phyloP scores from a whole-genome alignment of 2,329 filamentous ascomycete genomes.

The Cyphellophora europaea region DNA sequence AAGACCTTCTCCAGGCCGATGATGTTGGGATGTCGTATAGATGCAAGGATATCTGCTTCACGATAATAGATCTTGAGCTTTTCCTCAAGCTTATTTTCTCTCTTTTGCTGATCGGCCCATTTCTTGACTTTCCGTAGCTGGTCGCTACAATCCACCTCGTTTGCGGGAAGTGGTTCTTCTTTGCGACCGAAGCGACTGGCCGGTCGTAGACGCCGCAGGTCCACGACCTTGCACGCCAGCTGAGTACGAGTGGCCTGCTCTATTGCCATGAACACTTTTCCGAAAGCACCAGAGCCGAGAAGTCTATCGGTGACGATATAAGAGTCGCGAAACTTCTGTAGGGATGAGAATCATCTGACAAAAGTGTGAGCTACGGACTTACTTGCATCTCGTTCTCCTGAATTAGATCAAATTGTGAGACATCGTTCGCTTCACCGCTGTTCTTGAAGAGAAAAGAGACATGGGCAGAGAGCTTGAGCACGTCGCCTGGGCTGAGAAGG shows the following conservation, averaged over 20 bases:
- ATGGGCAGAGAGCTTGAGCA: conserved; percentile 21
- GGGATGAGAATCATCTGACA: conserved; percentile 7
- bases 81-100: conserved; percentile 18
- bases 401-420: conserved; percentile 16
- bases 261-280: conserved; percentile 34
- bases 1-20: conserved; percentile 49
- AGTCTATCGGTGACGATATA: conserved; percentile 30
- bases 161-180: conserved; percentile 14
- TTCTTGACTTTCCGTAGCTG: conserved; percentile 12
- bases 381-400: conserved; percentile 29
- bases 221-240: conserved; percentile 37
- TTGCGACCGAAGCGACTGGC: conserved; percentile 4
- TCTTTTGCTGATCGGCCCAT: conserved; percentile 14
- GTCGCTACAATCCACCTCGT: conserved; percentile 10
- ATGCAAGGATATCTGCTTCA: conserved; percentile 38
- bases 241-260: conserved; percentile 23
- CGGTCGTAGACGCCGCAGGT: conserved; percentile 23
- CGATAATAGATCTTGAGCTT: conserved; percentile 26
- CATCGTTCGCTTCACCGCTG: conserved; percentile 3
- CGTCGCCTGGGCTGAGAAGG: conserved; percentile 30
- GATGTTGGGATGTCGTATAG: conserved; percentile 52
- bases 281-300: conserved; percentile 33
- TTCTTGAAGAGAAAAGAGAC: conserved; percentile 17
- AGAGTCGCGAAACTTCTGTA: conserved; percentile 23
- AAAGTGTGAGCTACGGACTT: conserved; percentile 7